These are phyloP conservation scores for Toxicodendron radicans DNA, from an alignment of 345 rosid species.

Conservation along the genomic window DNA sequence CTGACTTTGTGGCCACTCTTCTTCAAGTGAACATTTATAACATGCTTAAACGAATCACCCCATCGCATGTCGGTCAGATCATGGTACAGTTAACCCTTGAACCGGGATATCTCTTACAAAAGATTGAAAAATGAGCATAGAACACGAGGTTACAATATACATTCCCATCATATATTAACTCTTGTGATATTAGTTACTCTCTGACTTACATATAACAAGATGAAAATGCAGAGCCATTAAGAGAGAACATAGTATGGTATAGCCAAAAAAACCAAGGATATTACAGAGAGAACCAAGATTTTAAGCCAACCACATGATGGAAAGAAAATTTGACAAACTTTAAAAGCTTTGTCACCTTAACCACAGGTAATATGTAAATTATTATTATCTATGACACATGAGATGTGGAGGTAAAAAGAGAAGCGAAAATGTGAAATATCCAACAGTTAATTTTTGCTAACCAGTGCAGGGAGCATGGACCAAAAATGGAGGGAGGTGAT, in stretches of 20 bases:
- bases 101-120: neutral
- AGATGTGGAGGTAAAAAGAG: constrained; percentile 25
- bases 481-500: constrained; percentile 77
- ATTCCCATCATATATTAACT: constrained; percentile 34
- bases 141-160: constrained; percentile 17
- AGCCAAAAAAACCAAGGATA: neutral
- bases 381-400: constrained; percentile 33
- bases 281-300: constrained; percentile 9
- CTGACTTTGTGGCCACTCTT: neutral
- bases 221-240: constrained; percentile 25
- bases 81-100: neutral
- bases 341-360: constrained; percentile 27
- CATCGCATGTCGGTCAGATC: too few relatives aligned
- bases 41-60: neutral
- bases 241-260: constrained; percentile 19
- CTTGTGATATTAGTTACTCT: constrained; percentile 30
- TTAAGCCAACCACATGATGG: constrained; percentile 29
- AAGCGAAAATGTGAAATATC: constrained; percentile 19
- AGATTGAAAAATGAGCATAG: neutral
- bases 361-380: constrained; percentile 23
- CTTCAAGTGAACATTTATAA: neutral
- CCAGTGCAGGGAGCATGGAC: constrained; percentile 31
- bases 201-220: constrained; percentile 20
- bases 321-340: constrained; percentile 31
- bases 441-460: constrained; percentile 18